Conservation (phyloP, 179 eudicot species). For the Beta lomatogona region DNA sequence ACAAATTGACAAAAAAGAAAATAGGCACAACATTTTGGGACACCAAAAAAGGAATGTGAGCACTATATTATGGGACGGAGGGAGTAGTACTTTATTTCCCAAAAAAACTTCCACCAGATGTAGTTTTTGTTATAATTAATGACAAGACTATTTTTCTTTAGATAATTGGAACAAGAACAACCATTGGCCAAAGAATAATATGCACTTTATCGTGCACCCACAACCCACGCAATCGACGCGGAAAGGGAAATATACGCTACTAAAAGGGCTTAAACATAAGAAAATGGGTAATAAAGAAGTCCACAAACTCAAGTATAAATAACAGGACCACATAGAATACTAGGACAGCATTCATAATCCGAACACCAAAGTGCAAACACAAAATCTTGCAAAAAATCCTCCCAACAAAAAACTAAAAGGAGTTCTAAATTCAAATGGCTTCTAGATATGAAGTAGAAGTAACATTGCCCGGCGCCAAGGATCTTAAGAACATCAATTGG, state of each 20-base stretch:
- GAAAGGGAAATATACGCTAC: no score
- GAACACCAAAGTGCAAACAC: neutral
- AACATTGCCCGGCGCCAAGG: constrained; percentile 59
- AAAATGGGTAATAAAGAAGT: neutral
- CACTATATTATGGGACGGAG: no score
- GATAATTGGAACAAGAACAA: no score
- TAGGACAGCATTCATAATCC: neutral
- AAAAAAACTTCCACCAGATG: no score
- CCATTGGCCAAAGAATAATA: neutral
- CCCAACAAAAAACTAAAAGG: neutral
- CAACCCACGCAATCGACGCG: constrained; percentile 2
- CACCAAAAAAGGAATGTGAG: no score
- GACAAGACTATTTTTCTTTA: no score
- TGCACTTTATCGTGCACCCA: neutral
- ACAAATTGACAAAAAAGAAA: no score
- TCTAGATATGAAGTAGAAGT: constrained; percentile 57
- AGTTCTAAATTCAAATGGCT: constrained; percentile 22
- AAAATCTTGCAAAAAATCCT: neutral
- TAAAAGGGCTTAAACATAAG: no score
- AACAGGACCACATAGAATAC: neutral
- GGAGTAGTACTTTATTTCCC: no score
- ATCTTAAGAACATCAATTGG: constrained; percentile 89
- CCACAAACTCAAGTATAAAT: constrained; percentile 1
- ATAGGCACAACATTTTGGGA: no score
- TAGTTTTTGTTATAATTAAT: no score